These are phyloP conservation scores for Austroboletus novae-zelandiae DNA, from an alignment of 1,284 basidiomycete genomes.

Conservation along the genomic window DNA sequence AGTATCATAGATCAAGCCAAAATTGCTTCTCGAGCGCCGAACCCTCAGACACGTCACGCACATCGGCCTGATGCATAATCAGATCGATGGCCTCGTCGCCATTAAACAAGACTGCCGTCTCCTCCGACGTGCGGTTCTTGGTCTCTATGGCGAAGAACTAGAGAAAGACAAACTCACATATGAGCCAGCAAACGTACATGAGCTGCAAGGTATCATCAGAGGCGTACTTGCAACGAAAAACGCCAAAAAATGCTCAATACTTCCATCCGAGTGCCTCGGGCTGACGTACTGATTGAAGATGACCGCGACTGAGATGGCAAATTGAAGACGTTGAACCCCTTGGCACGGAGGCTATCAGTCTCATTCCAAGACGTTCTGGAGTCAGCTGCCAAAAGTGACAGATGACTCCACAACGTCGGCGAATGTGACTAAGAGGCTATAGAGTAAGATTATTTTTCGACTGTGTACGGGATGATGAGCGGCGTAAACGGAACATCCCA, in stretches of 20 bases:
- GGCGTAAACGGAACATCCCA: constrained; percentile 75
- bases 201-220: constrained; percentile 38
- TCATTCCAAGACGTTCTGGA: too few relatives aligned
- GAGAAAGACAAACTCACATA: constrained; percentile 59
- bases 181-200: constrained; percentile 67
- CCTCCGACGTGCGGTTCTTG: constrained; percentile 68
- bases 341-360: constrained; percentile 48
- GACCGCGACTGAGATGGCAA: constrained; percentile 61
- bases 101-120: constrained; percentile 72
- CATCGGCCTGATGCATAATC: constrained; percentile 29
- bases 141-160: constrained; percentile 73
- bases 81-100: constrained; percentile 51
- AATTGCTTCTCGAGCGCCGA: background rate
- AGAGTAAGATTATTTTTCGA: constrained; percentile 77
- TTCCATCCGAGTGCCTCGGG: constrained; percentile 64
- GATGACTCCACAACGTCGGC: too few relatives aligned
- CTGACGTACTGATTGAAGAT: constrained; percentile 84
- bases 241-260: constrained; percentile 44
- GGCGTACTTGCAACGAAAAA: background rate
- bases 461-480: constrained; percentile 70
- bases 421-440: constrained; percentile 36
- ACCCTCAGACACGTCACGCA: too few relatives aligned
- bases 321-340: constrained; percentile 76
- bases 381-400: too few relatives aligned
- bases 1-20: too few relatives aligned